These are phyloP conservation scores for Cyberlindnera bimundalis DNA, from an alignment of 805 yeast species.

Conservation along the genomic window DNA sequence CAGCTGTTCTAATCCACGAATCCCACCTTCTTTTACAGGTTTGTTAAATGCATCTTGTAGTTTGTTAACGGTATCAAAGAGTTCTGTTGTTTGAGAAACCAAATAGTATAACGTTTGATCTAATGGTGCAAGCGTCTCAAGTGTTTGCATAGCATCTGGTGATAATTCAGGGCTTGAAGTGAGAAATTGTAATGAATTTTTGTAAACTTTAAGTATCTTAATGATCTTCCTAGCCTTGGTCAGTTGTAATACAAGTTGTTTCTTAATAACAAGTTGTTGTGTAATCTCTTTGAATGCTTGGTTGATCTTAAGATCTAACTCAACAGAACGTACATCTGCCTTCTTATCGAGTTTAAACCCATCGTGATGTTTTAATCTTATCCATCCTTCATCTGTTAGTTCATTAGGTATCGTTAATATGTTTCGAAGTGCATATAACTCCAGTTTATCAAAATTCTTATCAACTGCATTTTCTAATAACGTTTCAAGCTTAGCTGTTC, in stretches of 20 bases:
- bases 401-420: conserved; percentile 62
- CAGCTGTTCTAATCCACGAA: conserved; percentile 22
- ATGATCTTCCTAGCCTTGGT: conserved; percentile 37
- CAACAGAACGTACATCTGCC: conserved; percentile 19
- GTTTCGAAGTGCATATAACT: conserved; percentile 75
- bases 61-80: conserved; percentile 16
- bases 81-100: conserved; percentile 38
- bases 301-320: conserved; percentile 32
- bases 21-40: conserved; percentile 12
- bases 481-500: conserved; percentile 78
- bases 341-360: conserved; percentile 34
- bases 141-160: conserved; percentile 17
- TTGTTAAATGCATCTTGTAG: conserved; percentile 11
- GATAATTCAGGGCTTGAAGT: conserved; percentile 4
- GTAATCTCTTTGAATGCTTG: conserved; percentile 37
- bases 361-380: conserved; percentile 67
- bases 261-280: conserved; percentile 41
- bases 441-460: conserved; percentile 80
- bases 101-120: conserved; percentile 46
- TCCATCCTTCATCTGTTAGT: conserved; percentile 52
- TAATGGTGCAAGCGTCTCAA: conserved; percentile 40
- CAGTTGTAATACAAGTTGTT: conserved; percentile 38
- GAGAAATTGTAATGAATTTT: conserved; percentile 31
- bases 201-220: conserved; percentile 32
- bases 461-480: conserved; percentile 73